Evolutionary conservation across 148 eudicot genomes (phyloP), one percentile per base, ranked within the genome.

Genomic region (Vaccinium darrowii): DNA sequence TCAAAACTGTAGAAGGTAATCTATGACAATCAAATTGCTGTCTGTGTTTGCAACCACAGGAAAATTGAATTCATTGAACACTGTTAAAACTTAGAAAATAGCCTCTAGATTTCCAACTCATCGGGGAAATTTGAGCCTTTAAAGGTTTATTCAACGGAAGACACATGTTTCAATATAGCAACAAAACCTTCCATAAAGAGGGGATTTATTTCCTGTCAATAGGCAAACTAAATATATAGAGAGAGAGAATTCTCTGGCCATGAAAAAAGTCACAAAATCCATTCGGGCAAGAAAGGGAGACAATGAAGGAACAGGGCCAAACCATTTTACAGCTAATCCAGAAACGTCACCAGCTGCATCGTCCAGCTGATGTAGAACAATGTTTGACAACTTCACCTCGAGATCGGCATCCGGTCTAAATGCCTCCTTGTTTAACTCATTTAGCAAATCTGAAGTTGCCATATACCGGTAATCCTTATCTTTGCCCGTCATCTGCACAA

Each of bases 241-340:
- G 33, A 18, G 21, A 53, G 56, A 79, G 69, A 83, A 21, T 8
- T 53, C 33, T 52, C 12, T 25, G 65, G 76, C 33, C 30, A 53
- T 23, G 57, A 50, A 60, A 27, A 73, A 85, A 30, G 69, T 56
- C 21, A 36, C 36, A 25, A 11, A 81, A 80, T 25, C 56, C 53
- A 58, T 50, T 39, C 65, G 33, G 2, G 8, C 67, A 67, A 82
- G 71, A 56, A 86, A 49, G 23, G 60, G 49, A 63, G 50, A 78
- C 52, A 74, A 21, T 50, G 13, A 78, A 86, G 47, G 33, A 85
- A 71, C 52, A 30, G 56, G 15, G 53, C 21, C 93, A 85, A 27
- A 96, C 99, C 99, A 97, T 92, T 97, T 97, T 53, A 97, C 97
- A 77, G 99, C 99, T 86, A 97, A 89, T 85, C 96, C 99, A 92